Percentiles rank a stretch among this genome's conserved stretches.
Conservation (phyloP, 371 early-diverging fungal genomes). For the Mortierella sp. region DNA sequence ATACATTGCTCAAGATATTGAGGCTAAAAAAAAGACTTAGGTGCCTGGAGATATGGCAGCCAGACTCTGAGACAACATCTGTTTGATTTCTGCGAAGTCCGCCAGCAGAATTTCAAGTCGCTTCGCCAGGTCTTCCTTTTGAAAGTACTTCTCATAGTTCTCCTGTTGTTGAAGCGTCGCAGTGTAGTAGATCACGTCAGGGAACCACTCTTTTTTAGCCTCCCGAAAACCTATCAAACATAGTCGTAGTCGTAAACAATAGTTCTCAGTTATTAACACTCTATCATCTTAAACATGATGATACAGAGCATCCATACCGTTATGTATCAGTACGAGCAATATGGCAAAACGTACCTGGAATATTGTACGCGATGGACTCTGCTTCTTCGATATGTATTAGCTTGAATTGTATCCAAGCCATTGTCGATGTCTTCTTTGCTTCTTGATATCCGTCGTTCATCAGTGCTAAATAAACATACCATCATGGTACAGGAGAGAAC, state of each 20-base stretch:
- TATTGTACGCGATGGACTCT: slow-evolving; percentile 17
- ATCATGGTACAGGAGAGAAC: background rate
- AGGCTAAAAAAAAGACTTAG: no score
- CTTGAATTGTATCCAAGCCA: slow-evolving; percentile 13
- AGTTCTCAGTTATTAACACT: background rate
- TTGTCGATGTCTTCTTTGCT: background rate
- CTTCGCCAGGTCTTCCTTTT: slow-evolving; percentile 91
- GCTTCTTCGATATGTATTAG: slow-evolving; percentile 6
- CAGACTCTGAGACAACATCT: no score
- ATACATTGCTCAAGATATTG: no score
- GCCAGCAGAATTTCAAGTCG: slow-evolving; percentile 69
- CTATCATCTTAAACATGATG: background rate
- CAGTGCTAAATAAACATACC: slow-evolving; percentile 5
- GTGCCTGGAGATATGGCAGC: no score
- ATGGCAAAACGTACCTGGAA: slow-evolving; percentile 13
- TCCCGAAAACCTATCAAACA: slow-evolving; percentile 13
- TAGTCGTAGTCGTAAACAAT: background rate
- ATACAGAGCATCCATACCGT: background rate
- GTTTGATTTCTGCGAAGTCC: no score
- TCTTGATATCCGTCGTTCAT: slow-evolving; percentile 17
- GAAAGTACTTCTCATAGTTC: slow-evolving; percentile 64
- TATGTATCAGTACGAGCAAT: background rate
- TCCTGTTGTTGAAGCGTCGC: slow-evolving; percentile 18
- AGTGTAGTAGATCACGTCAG: slow-evolving; percentile 9
- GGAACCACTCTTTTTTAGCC: background rate